Evolutionary conservation across 176 grass and related monocot genomes (phyloP).

Genomic region (Urochloa ruziziensis): DNA sequence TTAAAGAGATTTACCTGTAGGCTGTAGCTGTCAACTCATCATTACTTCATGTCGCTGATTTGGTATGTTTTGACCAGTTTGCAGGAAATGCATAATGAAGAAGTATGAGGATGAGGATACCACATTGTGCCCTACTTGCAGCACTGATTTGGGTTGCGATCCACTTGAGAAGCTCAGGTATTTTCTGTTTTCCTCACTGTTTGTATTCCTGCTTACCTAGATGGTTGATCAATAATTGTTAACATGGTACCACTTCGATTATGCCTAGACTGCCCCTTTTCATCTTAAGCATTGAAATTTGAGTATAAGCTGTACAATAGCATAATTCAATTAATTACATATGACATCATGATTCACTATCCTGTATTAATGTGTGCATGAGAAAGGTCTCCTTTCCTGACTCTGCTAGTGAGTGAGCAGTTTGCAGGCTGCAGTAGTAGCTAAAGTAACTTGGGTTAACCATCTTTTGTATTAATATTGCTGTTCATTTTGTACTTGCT

Average conservation of each 20-base stretch:
- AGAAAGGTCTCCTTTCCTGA: neutral
- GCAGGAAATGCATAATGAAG: slow-evolving; percentile 41
- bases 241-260: neutral
- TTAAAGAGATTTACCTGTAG: neutral
- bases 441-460: neutral
- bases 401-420: neutral
- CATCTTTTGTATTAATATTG: neutral
- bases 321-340: neutral
- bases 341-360: neutral
- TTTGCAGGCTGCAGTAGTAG: neutral
- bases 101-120: slow-evolving; percentile 33
- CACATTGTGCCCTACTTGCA: slow-evolving; percentile 41
- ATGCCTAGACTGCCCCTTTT: neutral
- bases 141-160: slow-evolving; percentile 30
- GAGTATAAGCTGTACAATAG: neutral
- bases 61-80: slow-evolving; percentile 34
- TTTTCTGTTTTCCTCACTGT: slow-evolving; percentile 1
- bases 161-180: slow-evolving; percentile 34
- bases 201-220: neutral
- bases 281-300: neutral
- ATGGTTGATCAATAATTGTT: neutral
- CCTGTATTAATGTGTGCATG: neutral
- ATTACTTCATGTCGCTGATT: too few species aligned
- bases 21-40: neutral
- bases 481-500: neutral